Conservation (phyloP, 2,329 filamentous ascomycete genomes). For the Phyllosticta citrichinensis region DNA sequence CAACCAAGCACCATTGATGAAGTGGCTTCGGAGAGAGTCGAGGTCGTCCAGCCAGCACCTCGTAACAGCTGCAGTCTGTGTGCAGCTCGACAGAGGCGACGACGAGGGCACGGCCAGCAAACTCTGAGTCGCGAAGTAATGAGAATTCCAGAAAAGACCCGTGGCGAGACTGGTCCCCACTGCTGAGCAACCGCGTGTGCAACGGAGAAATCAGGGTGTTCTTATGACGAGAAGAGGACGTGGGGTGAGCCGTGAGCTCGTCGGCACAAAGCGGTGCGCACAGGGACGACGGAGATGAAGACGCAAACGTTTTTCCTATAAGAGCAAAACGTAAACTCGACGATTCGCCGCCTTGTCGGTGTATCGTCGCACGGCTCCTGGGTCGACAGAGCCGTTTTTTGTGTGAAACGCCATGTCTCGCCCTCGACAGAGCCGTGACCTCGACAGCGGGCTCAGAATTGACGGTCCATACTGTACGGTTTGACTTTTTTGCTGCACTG, state of each 20-base stretch:
- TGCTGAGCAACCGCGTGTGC: neutral
- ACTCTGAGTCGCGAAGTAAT: constrained; percentile 6
- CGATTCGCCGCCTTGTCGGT: constrained; percentile 7
- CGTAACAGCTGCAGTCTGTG: neutral
- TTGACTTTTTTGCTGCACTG: no score
- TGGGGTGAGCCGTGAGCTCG: neutral
- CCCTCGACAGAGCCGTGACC: neutral
- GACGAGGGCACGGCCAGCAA: constrained; percentile 7
- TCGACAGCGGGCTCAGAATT: neutral
- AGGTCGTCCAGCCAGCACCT: neutral
- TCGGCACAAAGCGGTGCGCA: constrained; percentile 6
- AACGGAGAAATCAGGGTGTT: constrained; percentile 4
- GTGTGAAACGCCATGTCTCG: neutral
- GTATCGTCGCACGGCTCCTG: constrained; percentile 9
- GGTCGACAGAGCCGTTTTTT: neutral
- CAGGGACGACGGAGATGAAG: neutral
- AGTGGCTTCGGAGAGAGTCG: neutral
- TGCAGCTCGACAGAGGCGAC: neutral
- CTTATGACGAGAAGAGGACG: constrained; percentile 1
- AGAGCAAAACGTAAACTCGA: constrained; percentile 10
- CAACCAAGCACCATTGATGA: neutral
- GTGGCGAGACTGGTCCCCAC: neutral
- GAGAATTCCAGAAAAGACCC: constrained; percentile 10
- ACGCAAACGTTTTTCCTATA: constrained; percentile 5
- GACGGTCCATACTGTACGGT: neutral